Conservation (phyloP, 2,329 filamentous ascomycete genomes). For the Diaporthe sp. region DNA sequence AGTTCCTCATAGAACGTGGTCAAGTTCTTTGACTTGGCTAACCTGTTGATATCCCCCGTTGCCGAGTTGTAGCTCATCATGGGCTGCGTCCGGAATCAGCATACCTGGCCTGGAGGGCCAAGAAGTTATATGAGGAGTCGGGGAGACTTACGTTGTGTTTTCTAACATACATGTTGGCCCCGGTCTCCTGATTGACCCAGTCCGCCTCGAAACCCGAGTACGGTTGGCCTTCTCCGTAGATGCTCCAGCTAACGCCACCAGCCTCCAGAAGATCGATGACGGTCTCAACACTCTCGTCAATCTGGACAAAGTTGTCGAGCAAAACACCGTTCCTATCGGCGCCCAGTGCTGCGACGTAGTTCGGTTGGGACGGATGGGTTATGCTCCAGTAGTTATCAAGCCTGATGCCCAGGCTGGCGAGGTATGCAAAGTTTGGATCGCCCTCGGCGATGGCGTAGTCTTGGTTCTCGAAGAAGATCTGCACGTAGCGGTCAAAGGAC, state of each 20-base stretch:
- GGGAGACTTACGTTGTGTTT: slow-evolving; percentile 66
- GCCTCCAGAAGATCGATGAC: slow-evolving; percentile 61
- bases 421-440: slow-evolving; percentile 58
- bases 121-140: no score
- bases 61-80: slow-evolving; percentile 46
- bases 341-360: slow-evolving; percentile 68
- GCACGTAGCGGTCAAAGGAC: slow-evolving; percentile 67
- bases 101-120: not conserved
- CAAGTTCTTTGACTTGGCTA: slow-evolving; percentile 46
- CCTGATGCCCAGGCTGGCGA: slow-evolving; percentile 64
- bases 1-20: slow-evolving; percentile 44
- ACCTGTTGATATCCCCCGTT: slow-evolving; percentile 40
- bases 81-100: slow-evolving; percentile 35
- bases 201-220: slow-evolving; percentile 59
- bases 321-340: slow-evolving; percentile 67
- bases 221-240: slow-evolving; percentile 65
- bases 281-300: slow-evolving; percentile 55
- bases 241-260: slow-evolving; percentile 58
- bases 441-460: slow-evolving; percentile 60
- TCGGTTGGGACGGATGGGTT: slow-evolving; percentile 71
- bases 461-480: slow-evolving; percentile 71
- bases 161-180: slow-evolving; percentile 70
- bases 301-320: slow-evolving; percentile 61
- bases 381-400: slow-evolving; percentile 64
- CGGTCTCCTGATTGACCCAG: slow-evolving; percentile 63